Conservation (phyloP, 1,284 basidiomycete species). For the Xanthoconium separans region DNA sequence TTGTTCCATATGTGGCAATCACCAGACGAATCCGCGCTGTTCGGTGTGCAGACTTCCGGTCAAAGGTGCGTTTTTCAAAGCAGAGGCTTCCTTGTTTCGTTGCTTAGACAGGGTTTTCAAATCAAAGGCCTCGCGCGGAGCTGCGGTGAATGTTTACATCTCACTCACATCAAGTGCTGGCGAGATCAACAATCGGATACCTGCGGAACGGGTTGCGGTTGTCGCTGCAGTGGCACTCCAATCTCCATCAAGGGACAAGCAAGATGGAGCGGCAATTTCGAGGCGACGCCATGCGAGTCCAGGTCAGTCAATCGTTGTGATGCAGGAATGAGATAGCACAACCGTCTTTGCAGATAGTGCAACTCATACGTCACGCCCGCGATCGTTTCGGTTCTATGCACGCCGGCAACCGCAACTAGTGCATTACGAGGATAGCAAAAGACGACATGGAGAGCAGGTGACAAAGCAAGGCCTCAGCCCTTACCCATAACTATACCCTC, state of each 20-base stretch:
- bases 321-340: too few relatives aligned
- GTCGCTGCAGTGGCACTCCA: slow-evolving; percentile 42
- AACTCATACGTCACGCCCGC: not conserved
- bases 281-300: too few relatives aligned
- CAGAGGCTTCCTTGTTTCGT: not conserved
- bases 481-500: slow-evolving; percentile 41
- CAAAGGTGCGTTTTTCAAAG: slow-evolving; percentile 53
- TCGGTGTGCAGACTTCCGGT: slow-evolving; percentile 77
- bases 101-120: not conserved
- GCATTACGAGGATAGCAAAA: not conserved
- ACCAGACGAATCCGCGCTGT: slow-evolving; percentile 52
- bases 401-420: not conserved
- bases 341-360: too few relatives aligned
- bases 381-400: not conserved
- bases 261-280: too few relatives aligned
- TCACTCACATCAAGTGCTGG: slow-evolving; percentile 69
- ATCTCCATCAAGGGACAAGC: too few relatives aligned
- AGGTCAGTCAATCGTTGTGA: too few relatives aligned
- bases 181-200: slow-evolving; percentile 43
- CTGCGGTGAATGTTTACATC: slow-evolving; percentile 66
- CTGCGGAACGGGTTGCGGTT: slow-evolving; percentile 67
- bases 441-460: not conserved
- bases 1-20: slow-evolving; percentile 52
- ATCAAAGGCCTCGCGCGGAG: slow-evolving; percentile 68
- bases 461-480: not conserved